phyloP scores from a whole-genome alignment of 169 alveolate species.

The Eimeria maxima region DNA sequence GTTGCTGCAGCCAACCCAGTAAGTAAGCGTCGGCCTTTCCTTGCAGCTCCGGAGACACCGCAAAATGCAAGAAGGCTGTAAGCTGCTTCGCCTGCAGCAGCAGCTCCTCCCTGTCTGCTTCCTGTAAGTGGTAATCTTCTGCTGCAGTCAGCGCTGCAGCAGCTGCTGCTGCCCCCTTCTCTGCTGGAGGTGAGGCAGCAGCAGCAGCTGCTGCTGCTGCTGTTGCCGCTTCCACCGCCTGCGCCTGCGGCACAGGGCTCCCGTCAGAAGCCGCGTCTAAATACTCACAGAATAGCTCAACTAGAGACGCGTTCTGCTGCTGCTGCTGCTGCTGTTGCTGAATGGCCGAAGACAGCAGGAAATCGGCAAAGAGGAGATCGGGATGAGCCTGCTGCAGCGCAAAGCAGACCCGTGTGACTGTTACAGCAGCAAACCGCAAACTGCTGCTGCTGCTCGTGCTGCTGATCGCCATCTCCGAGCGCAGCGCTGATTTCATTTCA shows the following conservation, averaged over 20 bases:
- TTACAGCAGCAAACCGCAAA: constrained; percentile 17
- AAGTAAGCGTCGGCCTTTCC: constrained; percentile 47
- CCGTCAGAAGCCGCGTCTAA: constrained; percentile 16
- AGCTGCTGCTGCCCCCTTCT: constrained; percentile 45
- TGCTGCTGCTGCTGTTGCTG: constrained; percentile 72
- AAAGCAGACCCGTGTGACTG: constrained; percentile 8
- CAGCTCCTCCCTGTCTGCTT: constrained; percentile 52
- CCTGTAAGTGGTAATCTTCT: constrained; percentile 33
- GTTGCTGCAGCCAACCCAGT: constrained; percentile 35
- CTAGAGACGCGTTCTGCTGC: constrained; percentile 15
- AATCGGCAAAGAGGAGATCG: constrained; percentile 47
- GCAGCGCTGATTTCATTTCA: constrained; percentile 36
- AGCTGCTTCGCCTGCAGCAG: constrained; percentile 65
- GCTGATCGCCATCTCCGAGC: constrained; percentile 1
- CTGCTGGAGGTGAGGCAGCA: constrained; percentile 44
- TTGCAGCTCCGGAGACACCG: constrained; percentile 49
- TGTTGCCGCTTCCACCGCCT: constrained; percentile 17
- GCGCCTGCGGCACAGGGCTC: background rate
- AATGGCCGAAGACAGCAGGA: constrained; percentile 10
- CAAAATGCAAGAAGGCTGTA: constrained; percentile 14
- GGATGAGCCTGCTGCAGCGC: constrained; percentile 61
- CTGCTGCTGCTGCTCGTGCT: constrained; percentile 26
- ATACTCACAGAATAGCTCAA: background rate
- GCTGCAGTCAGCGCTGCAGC: constrained; percentile 59
- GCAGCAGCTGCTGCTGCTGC: constrained; percentile 64